Percentiles rank a stretch among this genome's conserved stretches.
phyloP scores from a whole-genome alignment of 768 basidiomycete species.

The Russula abietina region DNA sequence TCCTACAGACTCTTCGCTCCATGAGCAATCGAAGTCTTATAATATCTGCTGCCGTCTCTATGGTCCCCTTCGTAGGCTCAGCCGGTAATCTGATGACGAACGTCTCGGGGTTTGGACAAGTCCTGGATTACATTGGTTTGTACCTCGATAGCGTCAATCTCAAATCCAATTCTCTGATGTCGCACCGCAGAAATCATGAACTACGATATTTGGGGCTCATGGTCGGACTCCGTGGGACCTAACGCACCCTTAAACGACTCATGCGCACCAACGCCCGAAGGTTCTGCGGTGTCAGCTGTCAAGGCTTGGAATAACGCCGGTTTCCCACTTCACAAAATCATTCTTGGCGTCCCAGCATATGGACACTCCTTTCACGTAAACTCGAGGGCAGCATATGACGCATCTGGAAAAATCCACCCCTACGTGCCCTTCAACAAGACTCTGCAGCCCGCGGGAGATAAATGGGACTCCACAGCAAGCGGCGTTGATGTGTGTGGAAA shows the following conservation, averaged over 20 bases:
- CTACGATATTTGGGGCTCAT: slow-evolving; percentile 58
- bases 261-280: slow-evolving; percentile 56
- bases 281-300: slow-evolving; percentile 76
- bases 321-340: slow-evolving; percentile 68
- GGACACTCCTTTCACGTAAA: slow-evolving; percentile 63
- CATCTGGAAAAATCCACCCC: slow-evolving; percentile 16
- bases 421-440: slow-evolving; percentile 23
- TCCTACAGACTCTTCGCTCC: slow-evolving; percentile 62
- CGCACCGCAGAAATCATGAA: slow-evolving; percentile 45
- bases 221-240: slow-evolving; percentile 59
- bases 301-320: slow-evolving; percentile 71
- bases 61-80: slow-evolving; percentile 42
- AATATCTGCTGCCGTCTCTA: slow-evolving; percentile 48
- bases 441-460: slow-evolving; percentile 33
- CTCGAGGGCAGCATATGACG: slow-evolving; percentile 32
- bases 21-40: slow-evolving; percentile 52
- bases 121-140: slow-evolving; percentile 56
- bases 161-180: not conserved
- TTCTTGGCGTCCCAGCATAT: slow-evolving; percentile 81
- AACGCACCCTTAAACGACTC: slow-evolving; percentile 81
- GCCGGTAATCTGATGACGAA: slow-evolving; percentile 56
- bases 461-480: slow-evolving; percentile 43
- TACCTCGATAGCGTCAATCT: not conserved
- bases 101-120: slow-evolving; percentile 63
- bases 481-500: slow-evolving; percentile 53